Conservation (phyloP, 75 land plant genomes). For the Cupressus sempervirens region DNA sequence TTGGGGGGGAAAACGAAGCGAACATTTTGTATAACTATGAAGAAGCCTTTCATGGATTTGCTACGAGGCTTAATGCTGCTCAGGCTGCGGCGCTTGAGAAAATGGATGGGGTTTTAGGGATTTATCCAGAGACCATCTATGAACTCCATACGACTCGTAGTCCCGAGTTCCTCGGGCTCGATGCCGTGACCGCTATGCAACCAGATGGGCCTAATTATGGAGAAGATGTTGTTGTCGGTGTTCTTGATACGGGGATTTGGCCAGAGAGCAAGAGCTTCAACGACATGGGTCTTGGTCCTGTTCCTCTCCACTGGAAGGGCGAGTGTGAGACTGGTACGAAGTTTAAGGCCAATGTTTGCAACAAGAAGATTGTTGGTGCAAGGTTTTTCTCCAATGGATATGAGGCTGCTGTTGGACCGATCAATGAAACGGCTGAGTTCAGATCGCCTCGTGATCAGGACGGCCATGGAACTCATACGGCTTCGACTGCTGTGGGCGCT, state of each 20-base stretch:
- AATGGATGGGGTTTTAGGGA: slow-evolving; percentile 50
- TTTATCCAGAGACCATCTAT: slow-evolving; percentile 51
- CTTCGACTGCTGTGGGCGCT: slow-evolving; percentile 65
- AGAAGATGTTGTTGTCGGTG: slow-evolving; percentile 65
- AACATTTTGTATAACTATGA: slow-evolving; percentile 50
- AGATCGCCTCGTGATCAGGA: slow-evolving; percentile 74
- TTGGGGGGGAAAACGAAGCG: background rate
- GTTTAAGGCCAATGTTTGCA: slow-evolving; percentile 44
- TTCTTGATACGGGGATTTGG: slow-evolving; percentile 89
- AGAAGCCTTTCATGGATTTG: slow-evolving; percentile 75
- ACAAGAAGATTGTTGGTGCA: slow-evolving; percentile 80
- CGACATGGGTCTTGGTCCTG: slow-evolving; percentile 55
- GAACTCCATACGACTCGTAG: slow-evolving; percentile 92
- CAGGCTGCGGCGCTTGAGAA: slow-evolving; percentile 32
- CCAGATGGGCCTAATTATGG: slow-evolving; percentile 64
- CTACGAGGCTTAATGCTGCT: slow-evolving; percentile 42
- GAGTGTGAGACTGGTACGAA: slow-evolving; percentile 42
- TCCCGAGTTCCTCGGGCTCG: slow-evolving; percentile 87
- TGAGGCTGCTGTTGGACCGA: slow-evolving; percentile 39
- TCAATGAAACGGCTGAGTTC: slow-evolving; percentile 58
- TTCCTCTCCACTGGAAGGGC: slow-evolving; percentile 76
- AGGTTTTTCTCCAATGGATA: slow-evolving; percentile 69
- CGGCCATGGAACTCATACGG: slow-evolving; percentile 87
- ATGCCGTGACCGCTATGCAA: slow-evolving; percentile 27
- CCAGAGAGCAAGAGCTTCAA: slow-evolving; percentile 79